Conservation (phyloP, 179 eudicot species). For the Beta lomatogona region DNA sequence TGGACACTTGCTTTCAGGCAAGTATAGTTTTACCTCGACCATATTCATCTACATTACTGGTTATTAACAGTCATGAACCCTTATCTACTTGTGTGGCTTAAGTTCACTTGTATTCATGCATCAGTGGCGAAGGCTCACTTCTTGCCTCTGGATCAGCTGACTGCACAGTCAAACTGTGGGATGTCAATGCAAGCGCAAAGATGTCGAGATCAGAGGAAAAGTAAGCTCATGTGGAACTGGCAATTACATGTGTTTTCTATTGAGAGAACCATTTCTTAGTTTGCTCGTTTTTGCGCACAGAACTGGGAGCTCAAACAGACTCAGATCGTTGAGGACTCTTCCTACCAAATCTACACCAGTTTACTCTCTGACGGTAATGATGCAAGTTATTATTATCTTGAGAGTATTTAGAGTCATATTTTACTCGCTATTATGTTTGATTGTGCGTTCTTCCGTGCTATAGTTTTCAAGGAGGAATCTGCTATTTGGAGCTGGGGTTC, state of each 20-base stretch:
- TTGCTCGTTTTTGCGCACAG: constrained; percentile 41
- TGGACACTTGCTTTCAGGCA: constrained; percentile 97
- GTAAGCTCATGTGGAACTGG: constrained; percentile 46
- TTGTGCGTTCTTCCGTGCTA: constrained; percentile 14
- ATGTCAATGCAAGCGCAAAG: constrained; percentile 76
- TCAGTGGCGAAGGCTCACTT: constrained; percentile 97
- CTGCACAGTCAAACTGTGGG: constrained; percentile 96
- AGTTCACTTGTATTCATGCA: constrained; percentile 8
- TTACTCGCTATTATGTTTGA: neutral
- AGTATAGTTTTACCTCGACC: neutral
- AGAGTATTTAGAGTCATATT: neutral
- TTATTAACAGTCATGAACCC: neutral
- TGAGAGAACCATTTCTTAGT: neutral
- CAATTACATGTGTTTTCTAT: neutral
- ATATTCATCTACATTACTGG: neutral
- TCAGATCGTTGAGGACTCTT: constrained; percentile 85
- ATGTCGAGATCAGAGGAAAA: constrained; percentile 61
- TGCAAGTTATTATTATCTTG: neutral
- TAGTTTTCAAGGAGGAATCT: constrained; percentile 92
- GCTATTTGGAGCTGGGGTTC: constrained; percentile 84
- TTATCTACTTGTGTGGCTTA: neutral
- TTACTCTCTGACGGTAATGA: constrained; percentile 68
- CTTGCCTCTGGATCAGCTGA: constrained; percentile 99
- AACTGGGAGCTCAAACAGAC: constrained; percentile 68
- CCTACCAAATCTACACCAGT: constrained; percentile 93